Conservation (phyloP, 2,329 filamentous ascomycete genomes). For the Penicillium glabrum region DNA sequence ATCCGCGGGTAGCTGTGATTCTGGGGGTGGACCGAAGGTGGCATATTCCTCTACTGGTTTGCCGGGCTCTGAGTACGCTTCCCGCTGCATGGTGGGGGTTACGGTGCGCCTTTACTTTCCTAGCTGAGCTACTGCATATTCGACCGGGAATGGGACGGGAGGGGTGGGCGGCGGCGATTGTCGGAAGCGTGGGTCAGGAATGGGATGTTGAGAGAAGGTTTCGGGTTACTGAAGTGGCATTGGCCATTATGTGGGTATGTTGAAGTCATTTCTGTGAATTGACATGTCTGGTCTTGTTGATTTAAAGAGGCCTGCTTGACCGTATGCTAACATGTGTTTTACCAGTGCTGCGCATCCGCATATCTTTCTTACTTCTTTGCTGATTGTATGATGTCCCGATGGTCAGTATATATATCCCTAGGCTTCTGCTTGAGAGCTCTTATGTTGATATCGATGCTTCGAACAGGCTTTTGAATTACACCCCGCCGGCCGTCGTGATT, state of each 20-base stretch:
- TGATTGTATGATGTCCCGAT: constrained; percentile 81
- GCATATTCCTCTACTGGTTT: constrained; percentile 71
- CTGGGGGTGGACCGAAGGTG: constrained; percentile 71
- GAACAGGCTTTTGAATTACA: constrained; percentile 76
- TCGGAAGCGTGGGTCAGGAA: constrained; percentile 37
- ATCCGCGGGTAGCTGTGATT: constrained; percentile 75
- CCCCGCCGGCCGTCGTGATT: constrained; percentile 72
- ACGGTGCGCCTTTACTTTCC: constrained; percentile 66
- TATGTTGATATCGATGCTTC: not conserved
- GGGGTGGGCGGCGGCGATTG: constrained; percentile 40
- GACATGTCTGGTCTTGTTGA: not conserved
- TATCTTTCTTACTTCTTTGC: constrained; percentile 82
- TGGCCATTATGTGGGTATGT: constrained; percentile 74
- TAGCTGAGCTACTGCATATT: constrained; percentile 61
- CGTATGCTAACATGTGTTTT: constrained; percentile 2
- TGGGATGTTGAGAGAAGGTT: constrained; percentile 52
- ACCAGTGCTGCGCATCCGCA: constrained; percentile 69
- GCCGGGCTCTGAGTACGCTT: constrained; percentile 69
- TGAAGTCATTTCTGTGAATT: constrained; percentile 4
- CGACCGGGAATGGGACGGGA: constrained; percentile 44
- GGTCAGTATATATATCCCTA: constrained; percentile 49
- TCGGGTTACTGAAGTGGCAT: constrained; percentile 65
- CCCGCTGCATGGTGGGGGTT: constrained; percentile 73
- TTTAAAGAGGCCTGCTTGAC: not conserved
- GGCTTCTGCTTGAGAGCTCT: not conserved